These are phyloP conservation scores for Ophiostoma ips DNA, from an alignment of 2,329 filamentous ascomycete genomes.

Conservation along the genomic window DNA sequence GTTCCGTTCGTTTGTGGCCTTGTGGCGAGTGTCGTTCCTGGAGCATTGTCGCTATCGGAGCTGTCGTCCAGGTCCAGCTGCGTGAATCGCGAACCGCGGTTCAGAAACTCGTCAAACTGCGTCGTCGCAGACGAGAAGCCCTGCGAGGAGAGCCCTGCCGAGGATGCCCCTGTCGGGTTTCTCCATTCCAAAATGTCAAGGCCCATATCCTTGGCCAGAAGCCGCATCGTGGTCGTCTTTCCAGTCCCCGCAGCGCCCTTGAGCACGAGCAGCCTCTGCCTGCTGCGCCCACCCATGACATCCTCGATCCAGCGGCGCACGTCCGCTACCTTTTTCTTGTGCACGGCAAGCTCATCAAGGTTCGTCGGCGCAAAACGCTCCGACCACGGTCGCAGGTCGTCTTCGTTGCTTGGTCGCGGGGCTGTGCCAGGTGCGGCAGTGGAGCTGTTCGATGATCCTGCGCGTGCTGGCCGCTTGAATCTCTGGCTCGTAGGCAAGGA, in stretches of 20 bases:
- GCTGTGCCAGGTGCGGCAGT: background rate
- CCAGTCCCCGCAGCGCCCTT: constrained; percentile 85
- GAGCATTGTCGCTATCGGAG: constrained; percentile 17
- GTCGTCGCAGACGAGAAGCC: constrained; percentile 56
- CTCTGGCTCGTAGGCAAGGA: constrained; percentile 29
- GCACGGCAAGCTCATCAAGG: constrained; percentile 77
- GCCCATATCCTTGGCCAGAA: constrained; percentile 65
- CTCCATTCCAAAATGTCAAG: constrained; percentile 80
- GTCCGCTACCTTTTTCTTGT: constrained; percentile 86
- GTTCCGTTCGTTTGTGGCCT: background rate
- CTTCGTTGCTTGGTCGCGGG: constrained; percentile 20
- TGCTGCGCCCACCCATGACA: constrained; percentile 49
- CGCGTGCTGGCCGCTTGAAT: constrained; percentile 33
- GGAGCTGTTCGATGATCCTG: constrained; percentile 1
- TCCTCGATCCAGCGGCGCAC: constrained; percentile 71
- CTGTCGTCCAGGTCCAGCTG: constrained; percentile 24
- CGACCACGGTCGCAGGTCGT: constrained; percentile 67
- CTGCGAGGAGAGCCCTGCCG: constrained; percentile 31
- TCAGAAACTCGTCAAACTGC: constrained; percentile 88
- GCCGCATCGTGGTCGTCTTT: constrained; percentile 74
- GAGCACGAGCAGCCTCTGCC: constrained; percentile 65
- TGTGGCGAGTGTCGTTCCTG: background rate
- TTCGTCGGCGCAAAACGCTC: constrained; percentile 66
- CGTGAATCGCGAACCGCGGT: constrained; percentile 65
- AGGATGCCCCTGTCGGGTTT: constrained; percentile 49